Percentiles rank a stretch among this genome's conserved stretches.
These are phyloP conservation scores for Lathyrus oleraceus DNA, from an alignment of 306 rosid genomes.

Conservation along the genomic window DNA sequence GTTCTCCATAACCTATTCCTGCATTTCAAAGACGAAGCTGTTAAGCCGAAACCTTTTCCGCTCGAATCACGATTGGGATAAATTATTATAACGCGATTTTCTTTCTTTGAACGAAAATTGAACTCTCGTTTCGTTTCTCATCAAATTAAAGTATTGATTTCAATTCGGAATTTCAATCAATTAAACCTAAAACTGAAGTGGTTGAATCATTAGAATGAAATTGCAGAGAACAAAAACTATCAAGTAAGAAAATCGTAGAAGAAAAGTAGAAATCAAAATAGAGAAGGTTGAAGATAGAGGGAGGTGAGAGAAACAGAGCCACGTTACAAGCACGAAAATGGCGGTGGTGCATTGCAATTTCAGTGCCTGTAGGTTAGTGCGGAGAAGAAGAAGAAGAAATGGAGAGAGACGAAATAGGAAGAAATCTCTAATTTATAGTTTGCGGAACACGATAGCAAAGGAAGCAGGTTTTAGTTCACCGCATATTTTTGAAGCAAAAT, in stretches of 20 bases:
- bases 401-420: neutral
- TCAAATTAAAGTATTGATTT: neutral
- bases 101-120: conserved; percentile 7
- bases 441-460: neutral
- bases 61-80: neutral
- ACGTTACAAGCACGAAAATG: conserved; percentile 7
- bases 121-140: conserved; percentile 7
- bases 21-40: conserved; percentile 30
- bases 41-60: too few species aligned
- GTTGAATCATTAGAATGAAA: conserved; percentile 9
- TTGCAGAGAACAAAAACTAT: conserved; percentile 2
- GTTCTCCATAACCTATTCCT: conserved; percentile 44
- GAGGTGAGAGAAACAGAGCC: neutral
- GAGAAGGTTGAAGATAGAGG: neutral
- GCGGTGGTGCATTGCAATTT: neutral
- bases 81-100: neutral
- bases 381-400: conserved; percentile 10
- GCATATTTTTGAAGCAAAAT: conserved; percentile 10
- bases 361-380: neutral
- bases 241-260: neutral
- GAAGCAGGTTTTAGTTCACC: neutral
- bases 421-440: conserved; percentile 20
- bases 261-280: neutral
- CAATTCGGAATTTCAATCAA: neutral
- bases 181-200: neutral